Evolutionary conservation across 495 filamentous ascomycete species (phyloP), one percentile per base, ranked within the genome.

Genomic region (Aspergillus saccharolyticus): DNA sequence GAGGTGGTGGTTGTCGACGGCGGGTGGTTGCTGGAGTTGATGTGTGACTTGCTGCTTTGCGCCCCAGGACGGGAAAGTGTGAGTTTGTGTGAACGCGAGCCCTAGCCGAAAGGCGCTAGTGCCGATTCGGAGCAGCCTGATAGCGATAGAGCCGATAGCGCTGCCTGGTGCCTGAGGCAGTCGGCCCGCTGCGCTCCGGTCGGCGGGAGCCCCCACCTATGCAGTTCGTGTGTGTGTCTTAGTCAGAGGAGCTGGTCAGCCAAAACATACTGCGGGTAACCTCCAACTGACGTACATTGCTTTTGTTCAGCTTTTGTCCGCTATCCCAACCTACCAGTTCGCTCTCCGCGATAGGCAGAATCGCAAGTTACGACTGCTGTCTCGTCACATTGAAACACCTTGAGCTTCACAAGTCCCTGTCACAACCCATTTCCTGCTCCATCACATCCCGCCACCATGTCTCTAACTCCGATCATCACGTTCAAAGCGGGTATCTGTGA

Each of bases 401-500:
- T 10, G 1, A 50, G 4, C 24, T 18, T 50, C 22, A 16, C 22
- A 18, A 30, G 14, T 1, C 24, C 18, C n/a, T 56, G n/a, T 12
- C 7, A 2, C 4, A 10, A 16, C 28, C 54, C 24, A 42, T 47
- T 43, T 53, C 14, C 30, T 44, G 28, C 57, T 7, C 28, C 48
- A 52, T 44, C 46, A 25, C 30, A 43, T 17, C 44, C 17, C 39
- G 17, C 7, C 60, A 77, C 30, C 45, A 95, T 95, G 91, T 89
- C 90, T 54, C 85, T 86, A 76, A 71, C 75, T 59, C 92, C 91
- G 25, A 81, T 96, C 65, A 91, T 99, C 67, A 95, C 91, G 4
- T 97, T 99, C 80, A 97, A 96, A 81, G 95, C 92, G 61, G 95
- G 95, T 70, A 84, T 82, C 71, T 99, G 95, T 75, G 85, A 91